These are phyloP conservation scores for Austroboletus festivus DNA, from an alignment of 768 basidiomycete genomes.

Conservation along the genomic window DNA sequence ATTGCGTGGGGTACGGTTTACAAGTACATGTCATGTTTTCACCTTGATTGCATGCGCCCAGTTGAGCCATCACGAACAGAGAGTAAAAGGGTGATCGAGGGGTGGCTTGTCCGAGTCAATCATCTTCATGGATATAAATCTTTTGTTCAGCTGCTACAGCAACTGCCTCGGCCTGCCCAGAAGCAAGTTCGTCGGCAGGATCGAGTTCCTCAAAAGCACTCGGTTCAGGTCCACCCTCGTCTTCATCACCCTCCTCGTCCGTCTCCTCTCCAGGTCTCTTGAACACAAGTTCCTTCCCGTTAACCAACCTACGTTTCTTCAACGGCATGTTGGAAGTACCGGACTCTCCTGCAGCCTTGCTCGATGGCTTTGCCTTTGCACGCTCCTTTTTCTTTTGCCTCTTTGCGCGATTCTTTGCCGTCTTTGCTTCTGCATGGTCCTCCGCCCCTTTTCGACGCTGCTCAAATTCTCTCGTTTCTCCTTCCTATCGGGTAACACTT, in stretches of 20 bases:
- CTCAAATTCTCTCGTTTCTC: conserved; percentile 70
- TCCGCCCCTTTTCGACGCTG: conserved; percentile 68
- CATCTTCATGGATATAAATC: conserved; percentile 52
- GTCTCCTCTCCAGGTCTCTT: conserved; percentile 50
- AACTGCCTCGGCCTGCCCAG: conserved; percentile 6
- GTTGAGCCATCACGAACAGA: too few relatives aligned
- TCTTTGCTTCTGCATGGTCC: conserved; percentile 76
- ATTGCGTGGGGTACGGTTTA: conserved; percentile 6
- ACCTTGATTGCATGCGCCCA: background rate
- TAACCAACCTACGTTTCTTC: conserved; percentile 81
- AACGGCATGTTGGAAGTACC: conserved; percentile 41
- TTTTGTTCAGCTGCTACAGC: conserved; percentile 34
- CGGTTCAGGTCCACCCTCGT: conserved; percentile 16
- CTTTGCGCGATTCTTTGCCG: conserved; percentile 92
- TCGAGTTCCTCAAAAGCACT: background rate
- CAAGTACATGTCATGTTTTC: conserved; percentile 3
- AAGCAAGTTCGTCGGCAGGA: conserved; percentile 2
- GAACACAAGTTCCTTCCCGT: conserved; percentile 68
- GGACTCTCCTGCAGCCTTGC: conserved; percentile 24
- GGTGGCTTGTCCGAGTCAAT: too few relatives aligned
- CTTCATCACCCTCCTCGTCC: conserved; percentile 43
- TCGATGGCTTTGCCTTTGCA: conserved; percentile 43
- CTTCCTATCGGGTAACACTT: conserved; percentile 49
- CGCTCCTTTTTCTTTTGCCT: conserved; percentile 89
- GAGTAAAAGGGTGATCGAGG: too few relatives aligned